Base-by-base conservation (phyloP, 2,329 filamentous ascomycete genomes). In the Hypoxylon sp. region DNA sequence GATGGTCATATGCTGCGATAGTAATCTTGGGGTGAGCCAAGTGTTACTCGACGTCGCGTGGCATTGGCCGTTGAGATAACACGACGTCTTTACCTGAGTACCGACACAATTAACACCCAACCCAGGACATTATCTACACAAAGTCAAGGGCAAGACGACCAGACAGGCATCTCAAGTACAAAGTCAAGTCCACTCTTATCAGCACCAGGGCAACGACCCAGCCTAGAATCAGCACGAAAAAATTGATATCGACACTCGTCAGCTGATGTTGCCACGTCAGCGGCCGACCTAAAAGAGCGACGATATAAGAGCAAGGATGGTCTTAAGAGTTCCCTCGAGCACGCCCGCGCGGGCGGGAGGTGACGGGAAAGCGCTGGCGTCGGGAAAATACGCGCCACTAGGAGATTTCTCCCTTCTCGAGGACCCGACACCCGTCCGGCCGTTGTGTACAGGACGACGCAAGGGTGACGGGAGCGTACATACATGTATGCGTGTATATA, bases 321-420 rank as follows among this genome's bases (percentile, higher is more conserved):
- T 17, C 31, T 11, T n/a, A 6, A 31, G 13, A 17, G 4, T 35
- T 35, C 31, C 17, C n/a, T 17, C 2, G n/a, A n/a, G n/a, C n/a
- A n/a, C n/a, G n/a, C n/a, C n/a, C n/a, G n/a, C n/a, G n/a, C n/a
- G n/a, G n/a, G n/a, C n/a, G n/a, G n/a, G n/a, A n/a, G n/a, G n/a
- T n/a, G n/a, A n/a, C n/a, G n/a, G n/a, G n/a, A n/a, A n/a, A n/a
- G n/a, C n/a, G 38, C 49, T 47, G 41, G 51, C 47, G 35, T 58
- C 58, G 54, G 58, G 42, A 48, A 52, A 47, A 61, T 58, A 53
- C 41, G 50, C 37, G 46, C 58, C 58, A 61, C 51, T 61, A 61
- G 58, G 58, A 61, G 49, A 55, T 54, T 61, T 58, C n/a, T n/a
- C n/a, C n/a, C n/a, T n/a, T n/a, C n/a, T 35, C 31, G 15, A 55